Evolutionary conservation across 192 early-diverging fungal species (phyloP).

Genomic region (Mortierella antarctica): DNA sequence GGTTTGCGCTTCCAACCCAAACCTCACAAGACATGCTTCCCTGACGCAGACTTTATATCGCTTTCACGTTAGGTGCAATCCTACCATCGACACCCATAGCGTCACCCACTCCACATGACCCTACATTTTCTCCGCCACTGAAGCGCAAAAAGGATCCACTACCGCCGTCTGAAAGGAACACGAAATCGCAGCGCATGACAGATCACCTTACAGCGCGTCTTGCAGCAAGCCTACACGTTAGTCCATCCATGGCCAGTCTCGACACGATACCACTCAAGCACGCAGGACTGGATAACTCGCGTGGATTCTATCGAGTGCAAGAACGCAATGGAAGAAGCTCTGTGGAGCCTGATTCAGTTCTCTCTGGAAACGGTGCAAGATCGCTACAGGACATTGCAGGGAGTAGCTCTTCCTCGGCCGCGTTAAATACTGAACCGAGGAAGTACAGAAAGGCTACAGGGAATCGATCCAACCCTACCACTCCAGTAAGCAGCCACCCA

Average conservation of each 20-base stretch:
- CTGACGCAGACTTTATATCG: too few species aligned
- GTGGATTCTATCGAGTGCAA: slow-evolving; percentile 34
- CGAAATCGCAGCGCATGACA: slow-evolving; percentile 42
- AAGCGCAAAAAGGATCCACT: slow-evolving; percentile 46
- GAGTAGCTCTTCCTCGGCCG: too few species aligned
- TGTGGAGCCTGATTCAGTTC: too few species aligned
- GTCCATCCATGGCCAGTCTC: not conserved
- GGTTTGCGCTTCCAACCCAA: not conserved
- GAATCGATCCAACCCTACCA: slow-evolving; percentile 46
- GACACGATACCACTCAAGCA: not conserved
- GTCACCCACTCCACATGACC: slow-evolving; percentile 25
- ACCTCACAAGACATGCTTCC: too few species aligned
- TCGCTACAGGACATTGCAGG: too few species aligned
- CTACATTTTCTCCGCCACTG: slow-evolving; percentile 40
- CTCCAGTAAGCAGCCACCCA: slow-evolving; percentile 39
- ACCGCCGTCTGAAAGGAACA: slow-evolving; percentile 23
- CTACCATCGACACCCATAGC: slow-evolving; percentile 23
- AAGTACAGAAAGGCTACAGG: slow-evolving; percentile 37
- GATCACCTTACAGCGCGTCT: slow-evolving; percentile 42
- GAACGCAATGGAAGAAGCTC: not conserved
- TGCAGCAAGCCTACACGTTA: slow-evolving; percentile 43
- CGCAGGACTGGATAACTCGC: slow-evolving; percentile 23
- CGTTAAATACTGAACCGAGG: slow-evolving; percentile 13
- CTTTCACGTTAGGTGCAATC: too few species aligned
- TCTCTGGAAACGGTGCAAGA: too few species aligned